Percentiles rank a stretch among this genome's conserved stretches.
These are phyloP conservation scores for Daldinia vernicosa DNA, from an alignment of 495 filamentous ascomycete genomes.

Conservation along the genomic window DNA sequence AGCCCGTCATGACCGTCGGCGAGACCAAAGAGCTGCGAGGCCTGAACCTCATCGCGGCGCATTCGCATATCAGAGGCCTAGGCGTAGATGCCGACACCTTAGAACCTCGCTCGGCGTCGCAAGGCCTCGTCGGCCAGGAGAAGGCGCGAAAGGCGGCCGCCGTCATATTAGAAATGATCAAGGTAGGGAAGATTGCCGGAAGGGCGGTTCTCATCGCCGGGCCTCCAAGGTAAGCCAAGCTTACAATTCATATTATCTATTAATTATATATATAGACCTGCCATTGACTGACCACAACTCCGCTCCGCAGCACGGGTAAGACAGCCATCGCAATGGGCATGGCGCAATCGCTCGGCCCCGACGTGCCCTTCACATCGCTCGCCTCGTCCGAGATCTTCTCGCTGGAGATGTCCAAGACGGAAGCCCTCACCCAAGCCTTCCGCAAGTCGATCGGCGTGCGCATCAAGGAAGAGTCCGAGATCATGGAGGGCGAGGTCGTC, in stretches of 20 bases:
- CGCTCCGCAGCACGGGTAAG: constrained; percentile 82
- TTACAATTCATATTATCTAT: neutral
- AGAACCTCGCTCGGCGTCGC: constrained; percentile 84
- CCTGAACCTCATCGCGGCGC: constrained; percentile 95
- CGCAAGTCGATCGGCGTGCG: constrained; percentile 94
- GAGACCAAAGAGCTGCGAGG: constrained; percentile 94
- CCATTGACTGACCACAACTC: constrained; percentile 10
- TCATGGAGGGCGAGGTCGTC: constrained; percentile 98
- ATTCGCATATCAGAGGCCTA: constrained; percentile 96
- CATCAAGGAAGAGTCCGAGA: constrained; percentile 98
- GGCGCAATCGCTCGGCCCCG: constrained; percentile 91
- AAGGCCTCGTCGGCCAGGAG: constrained; percentile 96
- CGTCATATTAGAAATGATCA: constrained; percentile 97
- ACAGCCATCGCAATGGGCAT: constrained; percentile 99
- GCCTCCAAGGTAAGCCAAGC: constrained; percentile 71
- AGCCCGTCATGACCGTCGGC: constrained; percentile 92
- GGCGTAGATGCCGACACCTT: constrained; percentile 93
- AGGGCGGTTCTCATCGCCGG: constrained; percentile 95
- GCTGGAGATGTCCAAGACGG: constrained; percentile 98
- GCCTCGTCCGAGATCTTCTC: constrained; percentile 97
- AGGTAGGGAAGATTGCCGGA: constrained; percentile 97
- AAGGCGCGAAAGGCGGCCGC: constrained; percentile 96
- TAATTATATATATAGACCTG: neutral
- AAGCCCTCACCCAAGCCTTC: constrained; percentile 97
- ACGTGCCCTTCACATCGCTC: constrained; percentile 96